phyloP scores from a whole-genome alignment of 306 rosid species.

The Prunus fruticosa region DNA sequence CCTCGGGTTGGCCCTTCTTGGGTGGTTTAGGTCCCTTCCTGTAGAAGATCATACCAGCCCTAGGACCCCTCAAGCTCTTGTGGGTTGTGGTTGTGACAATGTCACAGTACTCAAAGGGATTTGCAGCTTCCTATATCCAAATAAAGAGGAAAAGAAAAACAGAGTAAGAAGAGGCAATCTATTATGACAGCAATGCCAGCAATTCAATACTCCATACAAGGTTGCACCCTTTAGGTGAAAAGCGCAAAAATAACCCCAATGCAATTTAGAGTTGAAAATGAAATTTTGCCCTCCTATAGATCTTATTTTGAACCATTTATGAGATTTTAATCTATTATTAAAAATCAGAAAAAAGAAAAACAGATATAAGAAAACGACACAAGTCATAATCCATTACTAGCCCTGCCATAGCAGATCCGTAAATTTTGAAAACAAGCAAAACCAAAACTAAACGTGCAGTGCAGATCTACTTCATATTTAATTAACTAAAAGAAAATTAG shows the following conservation, averaged over 20 bases:
- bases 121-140: constrained; percentile 65
- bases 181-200: neutral
- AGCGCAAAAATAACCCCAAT: neutral
- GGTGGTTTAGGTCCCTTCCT: constrained; percentile 89
- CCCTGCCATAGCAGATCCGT: neutral
- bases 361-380: neutral
- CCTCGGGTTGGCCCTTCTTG: constrained; percentile 94
- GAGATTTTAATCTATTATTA: neutral
- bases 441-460: neutral
- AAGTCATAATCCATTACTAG: neutral
- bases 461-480: constrained; percentile 4
- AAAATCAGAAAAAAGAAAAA: neutral
- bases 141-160: neutral
- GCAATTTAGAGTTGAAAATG: neutral
- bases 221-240: neutral
- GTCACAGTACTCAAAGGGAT: constrained; percentile 86
- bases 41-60: constrained; percentile 97
- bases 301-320: neutral
- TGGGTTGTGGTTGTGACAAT: constrained; percentile 92
- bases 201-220: neutral
- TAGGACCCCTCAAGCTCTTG: constrained; percentile 93
- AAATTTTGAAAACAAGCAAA: neutral
- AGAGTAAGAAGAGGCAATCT: neutral
- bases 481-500: neutral
- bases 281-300: neutral